phyloP scores from a whole-genome alignment of 1,284 basidiomycete species.

The Leccinum ponderosum region DNA sequence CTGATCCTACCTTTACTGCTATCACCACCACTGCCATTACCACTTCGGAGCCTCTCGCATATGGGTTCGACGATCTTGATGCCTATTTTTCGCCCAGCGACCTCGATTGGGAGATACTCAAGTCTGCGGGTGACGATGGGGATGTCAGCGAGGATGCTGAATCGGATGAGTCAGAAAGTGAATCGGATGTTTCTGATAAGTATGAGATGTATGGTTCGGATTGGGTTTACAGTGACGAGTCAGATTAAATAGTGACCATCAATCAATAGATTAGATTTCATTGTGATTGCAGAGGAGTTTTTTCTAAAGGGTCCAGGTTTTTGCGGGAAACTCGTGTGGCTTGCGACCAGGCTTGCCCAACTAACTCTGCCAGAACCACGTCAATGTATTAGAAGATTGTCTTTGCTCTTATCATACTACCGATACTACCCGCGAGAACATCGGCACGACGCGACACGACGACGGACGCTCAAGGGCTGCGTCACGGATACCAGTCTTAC shows the following conservation, averaged over 20 bases:
- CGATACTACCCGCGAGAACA: too few relatives aligned
- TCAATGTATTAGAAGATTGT: too few relatives aligned
- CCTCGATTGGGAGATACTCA: neutral
- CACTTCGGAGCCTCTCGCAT: neutral
- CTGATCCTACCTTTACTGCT: neutral
- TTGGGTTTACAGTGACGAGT: neutral
- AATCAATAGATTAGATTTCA: too few relatives aligned
- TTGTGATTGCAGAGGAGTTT: too few relatives aligned
- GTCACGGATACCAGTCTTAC: conserved; percentile 6
- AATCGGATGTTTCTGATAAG: neutral
- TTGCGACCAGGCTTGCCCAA: too few relatives aligned
- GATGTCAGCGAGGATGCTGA: neutral
- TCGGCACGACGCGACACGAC: too few relatives aligned
- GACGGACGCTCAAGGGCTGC: conserved; percentile 2
- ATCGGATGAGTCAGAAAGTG: neutral
- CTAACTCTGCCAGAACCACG: too few relatives aligned
- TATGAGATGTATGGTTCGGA: neutral
- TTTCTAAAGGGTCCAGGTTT: too few relatives aligned
- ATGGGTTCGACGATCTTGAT: neutral
- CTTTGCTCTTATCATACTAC: too few relatives aligned
- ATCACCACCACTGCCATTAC: neutral
- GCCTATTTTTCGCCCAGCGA: neutral
- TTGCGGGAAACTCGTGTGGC: too few relatives aligned
- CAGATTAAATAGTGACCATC: too few relatives aligned
- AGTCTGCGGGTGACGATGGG: neutral